These are phyloP conservation scores for Diaporthe sp. DNA, from an alignment of 2,329 filamentous ascomycete species.

Conservation along the genomic window DNA sequence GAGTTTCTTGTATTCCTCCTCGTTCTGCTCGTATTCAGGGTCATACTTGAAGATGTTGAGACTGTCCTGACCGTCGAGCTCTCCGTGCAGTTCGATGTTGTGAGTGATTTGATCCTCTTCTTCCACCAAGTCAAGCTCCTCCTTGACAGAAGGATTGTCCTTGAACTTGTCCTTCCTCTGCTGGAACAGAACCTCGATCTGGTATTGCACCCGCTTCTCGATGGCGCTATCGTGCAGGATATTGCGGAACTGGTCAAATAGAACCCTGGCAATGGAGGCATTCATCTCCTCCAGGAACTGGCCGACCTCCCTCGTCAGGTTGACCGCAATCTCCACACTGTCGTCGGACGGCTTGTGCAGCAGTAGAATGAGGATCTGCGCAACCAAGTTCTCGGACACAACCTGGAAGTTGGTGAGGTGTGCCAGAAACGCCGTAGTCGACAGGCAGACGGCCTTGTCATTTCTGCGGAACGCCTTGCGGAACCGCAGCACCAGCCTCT, in stretches of 20 bases:
- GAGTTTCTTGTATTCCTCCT: conserved; percentile 89
- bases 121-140: conserved; percentile 95
- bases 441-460: conserved; percentile 95
- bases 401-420: conserved; percentile 98
- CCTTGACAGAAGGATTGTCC: conserved; percentile 89
- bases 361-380: conserved; percentile 91
- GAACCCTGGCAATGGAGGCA: conserved; percentile 84
- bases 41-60: conserved; percentile 98
- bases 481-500: conserved; percentile 90
- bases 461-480: conserved; percentile 96
- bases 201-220: conserved; percentile 98
- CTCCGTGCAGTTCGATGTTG: conserved; percentile 83
- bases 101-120: conserved; percentile 99
- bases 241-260: conserved; percentile 96
- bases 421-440: conserved; percentile 93
- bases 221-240: conserved; percentile 98
- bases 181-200: conserved; percentile 98
- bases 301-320: conserved; percentile 91
- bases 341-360: conserved; percentile 97
- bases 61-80: conserved; percentile 86
- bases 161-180: conserved; percentile 97
- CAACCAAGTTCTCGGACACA: conserved; percentile 91
- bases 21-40: conserved; percentile 88
- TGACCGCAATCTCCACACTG: conserved; percentile 97
- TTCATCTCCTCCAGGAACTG: conserved; percentile 98